phyloP scores from a whole-genome alignment of 83 land plant genomes.

The Isoetes engelmannii region DNA sequence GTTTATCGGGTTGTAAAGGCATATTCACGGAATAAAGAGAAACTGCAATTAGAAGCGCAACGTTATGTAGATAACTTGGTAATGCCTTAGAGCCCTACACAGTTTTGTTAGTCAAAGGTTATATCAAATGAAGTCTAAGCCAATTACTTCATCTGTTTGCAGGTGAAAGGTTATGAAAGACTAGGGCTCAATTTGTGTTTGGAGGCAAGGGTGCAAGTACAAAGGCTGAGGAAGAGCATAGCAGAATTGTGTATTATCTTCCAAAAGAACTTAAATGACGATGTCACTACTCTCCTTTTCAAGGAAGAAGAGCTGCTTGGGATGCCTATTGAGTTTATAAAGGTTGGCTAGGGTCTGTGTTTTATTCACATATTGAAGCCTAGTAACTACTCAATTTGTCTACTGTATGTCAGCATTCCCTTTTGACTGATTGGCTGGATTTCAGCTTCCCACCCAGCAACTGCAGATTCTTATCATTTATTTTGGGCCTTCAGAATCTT shows the following conservation, averaged over 20 bases:
- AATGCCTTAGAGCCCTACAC: neutral
- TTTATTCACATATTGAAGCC: no score
- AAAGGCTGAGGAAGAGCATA: constrained; percentile 51
- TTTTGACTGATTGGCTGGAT: no score
- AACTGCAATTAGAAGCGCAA: constrained; percentile 53
- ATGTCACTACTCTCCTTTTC: constrained; percentile 45
- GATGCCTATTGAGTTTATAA: constrained; percentile 62
- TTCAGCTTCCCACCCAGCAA: no score
- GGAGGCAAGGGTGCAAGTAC: constrained; percentile 57
- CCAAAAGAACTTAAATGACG: constrained; percentile 61
- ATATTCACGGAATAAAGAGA: constrained; percentile 49
- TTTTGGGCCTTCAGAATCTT: no score
- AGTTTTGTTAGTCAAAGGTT: no score
- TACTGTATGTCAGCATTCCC: no score
- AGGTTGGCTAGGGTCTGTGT: constrained; percentile 32
- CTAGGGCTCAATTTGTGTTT: constrained; percentile 57
- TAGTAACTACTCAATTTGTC: no score
- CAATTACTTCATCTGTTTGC: constrained; percentile 23
- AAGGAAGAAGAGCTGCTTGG: constrained; percentile 66
- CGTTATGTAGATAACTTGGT: constrained; percentile 63
- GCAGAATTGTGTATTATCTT: constrained; percentile 64
- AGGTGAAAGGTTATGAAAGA: constrained; percentile 85
- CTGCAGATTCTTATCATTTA: no score
- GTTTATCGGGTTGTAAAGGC: constrained; percentile 81
- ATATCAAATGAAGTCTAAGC: no score